Conservation (phyloP, 169 alveolate species). For the Miamiensis avidus region DNA sequence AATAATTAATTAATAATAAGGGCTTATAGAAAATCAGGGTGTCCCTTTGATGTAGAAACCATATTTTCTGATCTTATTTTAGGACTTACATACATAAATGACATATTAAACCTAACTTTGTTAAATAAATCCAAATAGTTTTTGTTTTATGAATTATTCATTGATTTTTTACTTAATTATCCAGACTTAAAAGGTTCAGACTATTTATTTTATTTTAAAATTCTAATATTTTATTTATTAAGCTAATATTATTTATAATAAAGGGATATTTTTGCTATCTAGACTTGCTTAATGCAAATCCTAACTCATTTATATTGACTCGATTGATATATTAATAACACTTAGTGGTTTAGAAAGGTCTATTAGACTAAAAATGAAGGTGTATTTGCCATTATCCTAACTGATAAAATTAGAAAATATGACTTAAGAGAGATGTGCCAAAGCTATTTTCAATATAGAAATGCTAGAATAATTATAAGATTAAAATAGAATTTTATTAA, state of each 20-base stretch:
- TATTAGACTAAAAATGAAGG: background rate
- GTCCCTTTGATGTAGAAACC: background rate
- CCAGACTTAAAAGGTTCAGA: background rate
- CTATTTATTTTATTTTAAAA: too few relatives aligned
- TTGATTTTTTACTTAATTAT: background rate
- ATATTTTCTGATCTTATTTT: background rate
- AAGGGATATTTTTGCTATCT: background rate
- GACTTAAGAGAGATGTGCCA: background rate
- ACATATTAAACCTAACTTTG: too few relatives aligned
- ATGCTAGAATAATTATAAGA: background rate
- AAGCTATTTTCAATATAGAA: too few relatives aligned
- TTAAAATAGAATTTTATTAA: too few relatives aligned
- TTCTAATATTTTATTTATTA: too few relatives aligned
- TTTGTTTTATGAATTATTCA: too few relatives aligned
- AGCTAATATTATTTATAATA: too few relatives aligned
- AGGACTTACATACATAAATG: background rate
- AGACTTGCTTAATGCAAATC: background rate
- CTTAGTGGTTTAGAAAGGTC: background rate
- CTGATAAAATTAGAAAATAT: too few relatives aligned
- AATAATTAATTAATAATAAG: background rate
- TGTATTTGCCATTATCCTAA: background rate
- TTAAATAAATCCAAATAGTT: too few relatives aligned
- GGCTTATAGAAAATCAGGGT: background rate
- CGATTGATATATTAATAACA: background rate
- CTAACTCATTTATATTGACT: background rate